Evolutionary conservation across 176 grass and related monocot genomes (phyloP).

Genomic region (Eleusine indica): DNA sequence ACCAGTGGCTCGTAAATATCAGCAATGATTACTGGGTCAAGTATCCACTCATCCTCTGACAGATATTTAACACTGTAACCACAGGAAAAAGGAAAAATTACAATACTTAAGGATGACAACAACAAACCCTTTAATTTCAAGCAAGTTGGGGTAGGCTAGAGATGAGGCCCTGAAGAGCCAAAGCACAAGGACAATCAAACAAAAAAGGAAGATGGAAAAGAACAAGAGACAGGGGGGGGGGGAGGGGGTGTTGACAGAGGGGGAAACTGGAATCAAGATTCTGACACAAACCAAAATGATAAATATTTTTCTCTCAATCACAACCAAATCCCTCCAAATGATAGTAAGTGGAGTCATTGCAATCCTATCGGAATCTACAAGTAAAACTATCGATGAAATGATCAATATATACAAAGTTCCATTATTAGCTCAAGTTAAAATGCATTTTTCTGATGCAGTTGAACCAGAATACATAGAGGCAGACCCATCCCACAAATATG

Average conservation of each 20-base stretch:
- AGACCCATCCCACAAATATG: neutral
- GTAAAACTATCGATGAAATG: neutral
- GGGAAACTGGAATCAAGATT: no score
- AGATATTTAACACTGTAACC: slow-evolving; percentile 84
- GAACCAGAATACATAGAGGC: slow-evolving; percentile 2
- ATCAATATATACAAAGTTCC: slow-evolving; percentile 3
- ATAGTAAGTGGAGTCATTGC: neutral
- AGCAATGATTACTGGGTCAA: slow-evolving; percentile 80
- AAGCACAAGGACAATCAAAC: no score
- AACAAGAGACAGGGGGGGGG: no score
- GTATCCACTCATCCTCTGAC: slow-evolving; percentile 86
- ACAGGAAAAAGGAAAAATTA: slow-evolving; percentile 15
- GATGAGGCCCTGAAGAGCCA: no score
- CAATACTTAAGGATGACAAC: neutral
- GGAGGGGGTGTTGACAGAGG: no score
- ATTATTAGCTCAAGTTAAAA: neutral
- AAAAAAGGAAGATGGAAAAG: no score
- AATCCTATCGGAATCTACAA: neutral
- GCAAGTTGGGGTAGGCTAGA: no score
- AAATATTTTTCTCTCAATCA: neutral
- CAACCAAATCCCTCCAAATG: slow-evolving; percentile 8
- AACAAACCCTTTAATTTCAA: no score
- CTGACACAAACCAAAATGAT: neutral
- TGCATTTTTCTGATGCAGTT: neutral
- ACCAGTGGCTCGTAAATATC: slow-evolving; percentile 87